phyloP scores from a whole-genome alignment of 2,329 filamentous ascomycete species.

The Ramularia collo-cygni region DNA sequence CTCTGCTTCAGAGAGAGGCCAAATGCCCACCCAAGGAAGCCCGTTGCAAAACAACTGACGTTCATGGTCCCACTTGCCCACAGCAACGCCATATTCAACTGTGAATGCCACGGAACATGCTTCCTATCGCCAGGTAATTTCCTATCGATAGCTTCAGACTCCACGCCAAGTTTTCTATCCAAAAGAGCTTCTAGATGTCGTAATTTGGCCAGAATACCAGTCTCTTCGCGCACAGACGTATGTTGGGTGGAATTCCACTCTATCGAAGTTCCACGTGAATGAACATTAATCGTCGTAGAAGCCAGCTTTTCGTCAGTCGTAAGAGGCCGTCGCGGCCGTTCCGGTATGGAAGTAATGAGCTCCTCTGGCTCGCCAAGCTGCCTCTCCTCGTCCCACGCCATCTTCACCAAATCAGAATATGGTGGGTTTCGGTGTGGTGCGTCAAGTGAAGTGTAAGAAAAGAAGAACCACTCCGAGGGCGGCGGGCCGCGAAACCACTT shows the following conservation, averaged over 20 bases:
- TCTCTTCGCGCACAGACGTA: conserved; percentile 9
- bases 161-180: conserved; percentile 41
- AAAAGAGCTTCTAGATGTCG: conserved; percentile 35
- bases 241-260: conserved; percentile 1
- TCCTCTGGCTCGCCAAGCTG: conserved; percentile 19
- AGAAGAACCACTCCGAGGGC: no score
- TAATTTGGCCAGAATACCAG: conserved; percentile 28
- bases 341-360: conserved; percentile 8
- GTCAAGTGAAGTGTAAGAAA: no score
- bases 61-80: conserved; percentile 33
- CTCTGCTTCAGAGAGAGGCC: conserved; percentile 40
- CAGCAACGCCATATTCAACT: conserved; percentile 15
- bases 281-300: conserved; percentile 20
- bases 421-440: no score
- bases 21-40: conserved; percentile 44
- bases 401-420: background rate
- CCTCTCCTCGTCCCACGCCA: conserved; percentile 17
- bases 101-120: conserved; percentile 32
- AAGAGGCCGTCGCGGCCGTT: conserved; percentile 19
- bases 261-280: conserved; percentile 11
- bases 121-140: conserved; percentile 40
- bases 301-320: conserved; percentile 26
- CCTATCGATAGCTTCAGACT: conserved; percentile 43
- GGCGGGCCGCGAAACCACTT: no score
- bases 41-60: conserved; percentile 32